Conservation (phyloP, 1,284 basidiomycete genomes). For the Microbotryum silenes-acaulis region DNA sequence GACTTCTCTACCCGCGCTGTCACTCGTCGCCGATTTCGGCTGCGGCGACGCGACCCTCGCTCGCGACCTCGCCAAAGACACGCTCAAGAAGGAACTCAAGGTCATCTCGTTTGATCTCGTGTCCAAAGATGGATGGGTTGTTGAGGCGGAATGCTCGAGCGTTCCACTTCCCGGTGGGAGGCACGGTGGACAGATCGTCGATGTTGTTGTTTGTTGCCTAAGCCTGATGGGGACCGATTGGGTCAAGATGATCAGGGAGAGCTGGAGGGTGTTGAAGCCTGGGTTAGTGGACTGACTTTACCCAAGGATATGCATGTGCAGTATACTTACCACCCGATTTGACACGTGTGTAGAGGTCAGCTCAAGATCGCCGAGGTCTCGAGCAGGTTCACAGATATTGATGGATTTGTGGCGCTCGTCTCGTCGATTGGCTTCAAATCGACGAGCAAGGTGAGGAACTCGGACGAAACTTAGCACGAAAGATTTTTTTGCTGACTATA, state of each 20-base stretch:
- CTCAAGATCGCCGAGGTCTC: slow-evolving; percentile 93
- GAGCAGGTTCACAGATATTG: slow-evolving; percentile 67
- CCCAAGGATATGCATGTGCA: too few species aligned
- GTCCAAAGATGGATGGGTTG: slow-evolving; percentile 27
- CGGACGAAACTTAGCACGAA: too few species aligned
- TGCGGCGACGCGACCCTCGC: slow-evolving; percentile 92
- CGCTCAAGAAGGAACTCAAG: slow-evolving; percentile 22
- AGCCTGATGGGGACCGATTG: slow-evolving; percentile 98
- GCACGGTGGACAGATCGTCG: slow-evolving; percentile 55
- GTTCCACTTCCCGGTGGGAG: slow-evolving; percentile 32
- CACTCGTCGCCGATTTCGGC: slow-evolving; percentile 84
- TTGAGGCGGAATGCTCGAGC: slow-evolving; percentile 35
- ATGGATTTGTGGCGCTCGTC: slow-evolving; percentile 68
- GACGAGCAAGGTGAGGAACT: slow-evolving; percentile 55
- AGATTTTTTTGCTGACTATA: background rate
- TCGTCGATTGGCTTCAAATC: slow-evolving; percentile 71
- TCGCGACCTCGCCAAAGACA: slow-evolving; percentile 47
- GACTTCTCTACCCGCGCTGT: slow-evolving; percentile 52
- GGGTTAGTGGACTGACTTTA: slow-evolving; percentile 51
- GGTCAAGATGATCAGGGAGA: slow-evolving; percentile 80
- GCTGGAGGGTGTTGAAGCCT: slow-evolving; percentile 71
- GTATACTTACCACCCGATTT: too few species aligned
- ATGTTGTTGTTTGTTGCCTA: slow-evolving; percentile 86
- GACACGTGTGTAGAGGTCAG: slow-evolving; percentile 55
- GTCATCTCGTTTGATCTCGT: slow-evolving; percentile 35